These are phyloP conservation scores for Termitomyces sp. DNA, from an alignment of 768 basidiomycete genomes.

Conservation along the genomic window DNA sequence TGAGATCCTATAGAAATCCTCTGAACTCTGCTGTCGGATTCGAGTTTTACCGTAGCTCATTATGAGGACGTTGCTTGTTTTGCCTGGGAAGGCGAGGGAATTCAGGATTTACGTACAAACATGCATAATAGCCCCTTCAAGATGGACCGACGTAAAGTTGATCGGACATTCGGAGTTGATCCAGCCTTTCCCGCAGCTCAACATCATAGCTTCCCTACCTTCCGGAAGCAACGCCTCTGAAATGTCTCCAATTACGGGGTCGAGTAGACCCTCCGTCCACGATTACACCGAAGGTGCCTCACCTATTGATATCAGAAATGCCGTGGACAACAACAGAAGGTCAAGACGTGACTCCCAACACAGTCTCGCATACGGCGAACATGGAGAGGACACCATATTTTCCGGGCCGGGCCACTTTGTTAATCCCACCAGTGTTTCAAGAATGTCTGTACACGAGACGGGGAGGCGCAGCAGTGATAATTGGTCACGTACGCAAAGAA, in stretches of 20 bases:
- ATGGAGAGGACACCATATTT: conserved; percentile 65
- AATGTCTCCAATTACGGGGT: conserved; percentile 34
- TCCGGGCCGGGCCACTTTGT: conserved; percentile 67
- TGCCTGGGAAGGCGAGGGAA: too few species aligned
- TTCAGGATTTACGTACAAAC: too few species aligned
- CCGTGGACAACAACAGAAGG: conserved; percentile 41
- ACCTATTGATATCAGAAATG: conserved; percentile 63
- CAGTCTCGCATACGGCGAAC: conserved; percentile 50
- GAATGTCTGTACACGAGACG: conserved; percentile 63
- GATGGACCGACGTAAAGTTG: too few species aligned
- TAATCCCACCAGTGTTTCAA: conserved; percentile 74
- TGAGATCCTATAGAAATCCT: conserved; percentile 56
- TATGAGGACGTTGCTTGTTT: background rate
- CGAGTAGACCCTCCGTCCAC: conserved; percentile 23
- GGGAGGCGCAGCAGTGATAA: conserved; percentile 53
- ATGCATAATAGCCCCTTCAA: too few species aligned
- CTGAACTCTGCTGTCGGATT: conserved; percentile 22
- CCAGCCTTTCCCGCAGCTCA: background rate
- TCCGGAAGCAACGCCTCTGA: conserved; percentile 25
- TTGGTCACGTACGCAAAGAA: conserved; percentile 42
- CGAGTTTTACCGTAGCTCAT: conserved; percentile 35
- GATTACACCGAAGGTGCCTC: conserved; percentile 91
- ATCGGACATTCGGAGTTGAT: background rate
- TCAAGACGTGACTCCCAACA: conserved; percentile 67
- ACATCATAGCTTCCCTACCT: conserved; percentile 2